Evolutionary conservation across 345 rosid species (phyloP).

Genomic region (Adansonia digitata): DNA sequence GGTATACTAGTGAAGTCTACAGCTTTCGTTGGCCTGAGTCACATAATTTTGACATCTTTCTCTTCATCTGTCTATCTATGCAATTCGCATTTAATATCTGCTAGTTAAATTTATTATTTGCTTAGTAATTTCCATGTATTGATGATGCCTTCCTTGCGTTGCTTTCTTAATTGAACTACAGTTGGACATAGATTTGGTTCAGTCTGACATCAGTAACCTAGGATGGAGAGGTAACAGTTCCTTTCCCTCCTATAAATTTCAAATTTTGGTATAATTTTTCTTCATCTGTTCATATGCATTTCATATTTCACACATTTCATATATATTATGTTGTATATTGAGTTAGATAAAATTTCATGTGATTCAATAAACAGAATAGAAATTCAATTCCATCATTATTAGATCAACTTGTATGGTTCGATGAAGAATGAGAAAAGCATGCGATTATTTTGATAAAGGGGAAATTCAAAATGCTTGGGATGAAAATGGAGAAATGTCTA

Average conservation of each 20-base stretch:
- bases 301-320: too few species aligned
- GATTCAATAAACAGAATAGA: too few species aligned
- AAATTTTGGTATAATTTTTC: too few species aligned
- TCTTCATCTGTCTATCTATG: neutral
- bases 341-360: too few species aligned
- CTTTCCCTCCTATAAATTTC: neutral
- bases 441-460: too few species aligned
- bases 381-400: too few species aligned
- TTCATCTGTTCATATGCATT: too few species aligned
- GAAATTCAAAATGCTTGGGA: too few species aligned
- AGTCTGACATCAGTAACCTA: constrained; percentile 58
- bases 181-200: constrained; percentile 78
- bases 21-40: neutral
- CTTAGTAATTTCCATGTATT: neutral
- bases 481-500: too few species aligned
- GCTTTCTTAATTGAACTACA: constrained; percentile 28
- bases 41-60: neutral
- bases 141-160: constrained; percentile 5
- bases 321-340: too few species aligned
- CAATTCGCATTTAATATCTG: neutral
- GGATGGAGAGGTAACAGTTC: constrained; percentile 55
- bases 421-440: too few species aligned
- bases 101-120: neutral
- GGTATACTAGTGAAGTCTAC: neutral
- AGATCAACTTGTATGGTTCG: too few species aligned